phyloP scores from a whole-genome alignment of 352 stramenopile genomes.

The Peronosclerospora sorghi region DNA sequence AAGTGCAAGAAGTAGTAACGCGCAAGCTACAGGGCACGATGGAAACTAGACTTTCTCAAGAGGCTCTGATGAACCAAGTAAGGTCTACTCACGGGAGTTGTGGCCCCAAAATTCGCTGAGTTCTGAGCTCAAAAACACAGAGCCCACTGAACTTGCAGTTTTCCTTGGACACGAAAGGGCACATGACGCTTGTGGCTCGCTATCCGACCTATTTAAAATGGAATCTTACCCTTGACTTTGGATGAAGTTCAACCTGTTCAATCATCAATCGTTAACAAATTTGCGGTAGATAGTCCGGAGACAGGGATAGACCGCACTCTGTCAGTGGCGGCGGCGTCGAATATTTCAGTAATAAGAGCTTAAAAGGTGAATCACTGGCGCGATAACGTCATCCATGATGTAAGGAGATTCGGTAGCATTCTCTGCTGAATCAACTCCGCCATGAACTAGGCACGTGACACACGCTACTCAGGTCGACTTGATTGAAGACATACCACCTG shows the following conservation, averaged over 20 bases:
- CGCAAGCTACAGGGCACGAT: too few species aligned
- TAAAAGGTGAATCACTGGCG: conserved; percentile 14
- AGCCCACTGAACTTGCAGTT: too few species aligned
- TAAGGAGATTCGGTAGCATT: too few species aligned
- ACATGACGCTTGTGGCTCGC: too few species aligned
- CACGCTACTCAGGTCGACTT: conserved; percentile 19
- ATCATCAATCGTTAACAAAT: conserved; percentile 4
- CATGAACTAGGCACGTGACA: not conserved
- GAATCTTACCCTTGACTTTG: not conserved
- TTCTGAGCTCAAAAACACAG: too few species aligned
- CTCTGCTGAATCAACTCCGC: not conserved
- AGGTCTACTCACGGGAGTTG: not conserved
- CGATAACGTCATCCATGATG: not conserved
- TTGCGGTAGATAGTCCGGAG: not conserved
- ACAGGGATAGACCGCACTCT: conserved; percentile 4
- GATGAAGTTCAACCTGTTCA: conserved; percentile 11
- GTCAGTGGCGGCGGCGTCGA: conserved; percentile 28
- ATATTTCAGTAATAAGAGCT: conserved; percentile 38
- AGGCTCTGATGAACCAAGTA: not conserved
- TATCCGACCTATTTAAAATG: not conserved
- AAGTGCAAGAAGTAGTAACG: not conserved
- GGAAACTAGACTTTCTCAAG: not conserved
- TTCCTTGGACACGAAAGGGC: too few species aligned
- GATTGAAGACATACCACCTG: conserved; percentile 43
- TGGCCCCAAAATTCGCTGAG: too few species aligned